Percentiles rank a stretch among this genome's conserved stretches.
phyloP scores from a whole-genome alignment of 1,284 basidiomycete species.

The Heterobasidion annosum region DNA sequence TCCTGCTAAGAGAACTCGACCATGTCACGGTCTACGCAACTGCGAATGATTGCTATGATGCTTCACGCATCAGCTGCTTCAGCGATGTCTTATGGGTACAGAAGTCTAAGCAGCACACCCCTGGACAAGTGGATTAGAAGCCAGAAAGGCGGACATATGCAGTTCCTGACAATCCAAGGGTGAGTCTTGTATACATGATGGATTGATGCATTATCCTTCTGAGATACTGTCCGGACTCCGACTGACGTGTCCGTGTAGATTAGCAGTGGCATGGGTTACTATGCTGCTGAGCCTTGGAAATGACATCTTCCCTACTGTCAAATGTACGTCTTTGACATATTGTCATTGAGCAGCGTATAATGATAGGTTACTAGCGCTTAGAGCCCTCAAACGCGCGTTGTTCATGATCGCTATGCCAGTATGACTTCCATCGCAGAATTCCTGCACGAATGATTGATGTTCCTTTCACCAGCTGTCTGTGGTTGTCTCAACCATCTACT shows the following conservation, averaged over 20 bases:
- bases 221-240: neutral
- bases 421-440: neutral
- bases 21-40: too few species aligned
- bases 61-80: conserved; percentile 32
- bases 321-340: conserved; percentile 12
- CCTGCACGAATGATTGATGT: conserved; percentile 2
- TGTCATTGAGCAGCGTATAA: too few species aligned
- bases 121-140: conserved; percentile 28
- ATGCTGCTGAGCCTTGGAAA: conserved; percentile 37
- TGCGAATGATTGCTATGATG: conserved; percentile 7
- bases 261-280: conserved; percentile 42
- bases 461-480: conserved; percentile 39
- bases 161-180: conserved; percentile 76
- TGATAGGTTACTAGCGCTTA: conserved; percentile 32
- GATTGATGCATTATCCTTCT: too few species aligned
- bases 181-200: conserved; percentile 18
- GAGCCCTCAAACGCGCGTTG: conserved; percentile 40
- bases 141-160: conserved; percentile 57
- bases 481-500: conserved; percentile 68
- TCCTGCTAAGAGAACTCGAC: too few species aligned
- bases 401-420: conserved; percentile 59
- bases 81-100: conserved; percentile 42
- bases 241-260: conserved; percentile 18
- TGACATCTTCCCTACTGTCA: conserved; percentile 37
- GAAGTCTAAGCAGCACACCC: conserved; percentile 24